These are phyloP conservation scores for Talaromyces funiculosus DNA, from an alignment of 2,329 filamentous ascomycete species.

Conservation along the genomic window DNA sequence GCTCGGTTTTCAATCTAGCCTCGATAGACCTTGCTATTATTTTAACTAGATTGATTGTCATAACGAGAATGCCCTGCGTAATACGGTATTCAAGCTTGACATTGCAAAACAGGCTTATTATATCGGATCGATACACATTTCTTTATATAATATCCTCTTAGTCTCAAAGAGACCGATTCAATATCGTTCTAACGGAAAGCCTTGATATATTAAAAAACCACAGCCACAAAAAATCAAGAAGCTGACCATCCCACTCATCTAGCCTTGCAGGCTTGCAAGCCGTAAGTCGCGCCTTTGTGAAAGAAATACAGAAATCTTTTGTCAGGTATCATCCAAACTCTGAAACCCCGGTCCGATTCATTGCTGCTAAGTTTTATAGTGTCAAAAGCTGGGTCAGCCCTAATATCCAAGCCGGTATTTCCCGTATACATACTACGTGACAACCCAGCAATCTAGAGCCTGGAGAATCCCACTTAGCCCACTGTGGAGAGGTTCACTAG, in stretches of 20 bases:
- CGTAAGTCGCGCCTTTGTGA: background rate
- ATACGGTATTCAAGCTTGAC: background rate
- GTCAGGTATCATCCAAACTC: background rate
- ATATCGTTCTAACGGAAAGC: background rate
- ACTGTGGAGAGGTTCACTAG: background rate
- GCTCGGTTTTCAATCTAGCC: background rate
- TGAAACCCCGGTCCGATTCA: background rate
- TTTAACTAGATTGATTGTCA: background rate
- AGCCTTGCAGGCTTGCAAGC: too few species aligned
- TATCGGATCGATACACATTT: background rate
- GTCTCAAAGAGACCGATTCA: background rate
- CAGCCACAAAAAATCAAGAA: background rate
- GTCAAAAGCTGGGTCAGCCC: background rate
- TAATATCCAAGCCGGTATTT: constrained; percentile 13
- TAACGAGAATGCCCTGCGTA: background rate
- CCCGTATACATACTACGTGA: background rate
- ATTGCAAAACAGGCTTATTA: background rate
- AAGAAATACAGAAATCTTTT: background rate
- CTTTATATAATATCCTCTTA: background rate
- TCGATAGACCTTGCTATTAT: background rate
- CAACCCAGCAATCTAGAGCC: background rate
- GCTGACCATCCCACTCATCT: background rate
- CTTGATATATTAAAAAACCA: background rate
- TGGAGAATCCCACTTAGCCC: background rate
- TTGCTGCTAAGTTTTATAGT: background rate